Percentiles rank a stretch among this genome's conserved stretches.
phyloP scores from a whole-genome alignment of 768 basidiomycete genomes.

The Lactarius psammicola region DNA sequence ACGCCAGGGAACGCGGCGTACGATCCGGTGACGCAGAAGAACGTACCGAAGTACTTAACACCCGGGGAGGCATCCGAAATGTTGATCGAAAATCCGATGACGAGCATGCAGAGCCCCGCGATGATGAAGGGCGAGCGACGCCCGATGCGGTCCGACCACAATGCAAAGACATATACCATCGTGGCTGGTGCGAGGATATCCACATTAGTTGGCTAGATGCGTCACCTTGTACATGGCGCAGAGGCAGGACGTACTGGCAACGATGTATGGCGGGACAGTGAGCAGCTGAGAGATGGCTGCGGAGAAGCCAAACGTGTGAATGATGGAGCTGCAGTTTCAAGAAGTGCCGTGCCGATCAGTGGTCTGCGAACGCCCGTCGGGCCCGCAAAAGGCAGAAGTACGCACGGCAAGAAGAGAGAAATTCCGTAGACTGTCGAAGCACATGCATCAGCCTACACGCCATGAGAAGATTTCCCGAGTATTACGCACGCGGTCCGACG shows the following conservation, averaged over 20 bases:
- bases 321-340: conserved; percentile 8
- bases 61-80: conserved; percentile 52
- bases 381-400: conserved; percentile 15
- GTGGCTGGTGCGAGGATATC: conserved; percentile 42
- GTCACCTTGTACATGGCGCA: not conserved
- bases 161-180: conserved; percentile 50
- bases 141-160: conserved; percentile 56
- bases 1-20: conserved; percentile 61
- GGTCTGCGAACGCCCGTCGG: not conserved
- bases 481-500: conserved; percentile 54
- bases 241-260: conserved; percentile 49
- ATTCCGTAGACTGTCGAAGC: conserved; percentile 57
- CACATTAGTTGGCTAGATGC: not conserved
- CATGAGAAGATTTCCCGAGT: not conserved
- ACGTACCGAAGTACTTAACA: conserved; percentile 71
- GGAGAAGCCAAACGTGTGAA: conserved; percentile 51
- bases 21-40: conserved; percentile 62
- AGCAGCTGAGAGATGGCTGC: conserved; percentile 56
- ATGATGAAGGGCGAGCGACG: conserved; percentile 60
- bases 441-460: not conserved
- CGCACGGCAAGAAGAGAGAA: conserved; percentile 68
- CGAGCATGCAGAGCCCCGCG: conserved; percentile 46
- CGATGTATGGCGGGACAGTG: conserved; percentile 63
- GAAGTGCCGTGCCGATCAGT: not conserved
- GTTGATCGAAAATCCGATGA: conserved; percentile 64